Base-by-base conservation (phyloP, 2,329 filamentous ascomycete genomes). In the Teratosphaeria destructans region DNA sequence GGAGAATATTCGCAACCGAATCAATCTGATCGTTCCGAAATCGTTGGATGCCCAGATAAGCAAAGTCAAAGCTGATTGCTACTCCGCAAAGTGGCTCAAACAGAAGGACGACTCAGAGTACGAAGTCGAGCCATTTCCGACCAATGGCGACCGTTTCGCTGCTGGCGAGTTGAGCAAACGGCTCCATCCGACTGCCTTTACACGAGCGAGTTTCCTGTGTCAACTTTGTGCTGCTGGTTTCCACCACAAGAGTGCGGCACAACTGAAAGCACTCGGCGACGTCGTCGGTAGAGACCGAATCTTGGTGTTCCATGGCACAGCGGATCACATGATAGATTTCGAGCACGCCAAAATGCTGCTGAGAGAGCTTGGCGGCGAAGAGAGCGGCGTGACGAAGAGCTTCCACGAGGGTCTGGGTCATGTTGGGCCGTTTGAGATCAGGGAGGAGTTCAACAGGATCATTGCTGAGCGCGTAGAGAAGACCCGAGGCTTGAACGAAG, bases 91-190 rank as follows among this genome's bases (percentile, higher is more conserved):
- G 14, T 95, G 85, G 80, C 81, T 94, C 7, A 67, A 73, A 27
- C 70, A 73, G 5, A 83, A 85, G 0, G 89, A 93, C 72, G 78
- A 71, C 32, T 69, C 70, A 19, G 75, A 78, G 56, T 71, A 66
- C 54, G 70, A 74, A 2, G 70, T 75, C 59, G 66, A 77, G 43
- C 74, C 72, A 8, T 95, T 94, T 72, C 81, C 81, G 4, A 89
- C 80, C 57, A 94, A 93, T 70, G 90, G 85, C 60, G 88, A 94
- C 75, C 86, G 91, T 5, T 93, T 91, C 69, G 86, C 88, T 29
- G 90, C 91, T 0, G 84, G 87, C 65, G 90, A 95, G 73, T 73
- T 95, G 63, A 78, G 77, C 68, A 95, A 95, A 77, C 81, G 87
- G 19, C 75, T 78, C 16, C 80, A 88, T 60, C 75, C 79, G 0